Evolutionary conservation across 306 rosid species (phyloP).

Genomic region (Fragaria nilgerrensis): DNA sequence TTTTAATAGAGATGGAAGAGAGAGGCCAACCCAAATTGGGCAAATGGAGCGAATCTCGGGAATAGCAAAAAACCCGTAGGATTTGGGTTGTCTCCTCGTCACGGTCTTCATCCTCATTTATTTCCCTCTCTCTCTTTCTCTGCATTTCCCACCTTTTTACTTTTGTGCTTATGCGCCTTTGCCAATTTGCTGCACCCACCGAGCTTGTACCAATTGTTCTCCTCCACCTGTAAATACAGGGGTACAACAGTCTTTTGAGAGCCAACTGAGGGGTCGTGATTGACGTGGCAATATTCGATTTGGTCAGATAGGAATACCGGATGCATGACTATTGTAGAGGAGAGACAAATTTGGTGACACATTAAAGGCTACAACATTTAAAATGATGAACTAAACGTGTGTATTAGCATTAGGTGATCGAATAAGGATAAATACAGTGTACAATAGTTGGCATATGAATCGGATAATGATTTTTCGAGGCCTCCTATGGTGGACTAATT

Average conservation of each 20-base stretch:
- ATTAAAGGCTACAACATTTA: not conserved
- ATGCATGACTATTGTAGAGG: not conserved
- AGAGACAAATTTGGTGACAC: not conserved
- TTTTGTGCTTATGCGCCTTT: not conserved
- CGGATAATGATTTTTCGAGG: no score
- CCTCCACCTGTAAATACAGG: not conserved
- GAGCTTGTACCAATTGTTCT: not conserved
- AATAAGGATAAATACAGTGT: no score
- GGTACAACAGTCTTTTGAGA: not conserved
- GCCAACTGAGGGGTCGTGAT: not conserved
- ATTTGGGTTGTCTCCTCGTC: constrained; percentile 1
- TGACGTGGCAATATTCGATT: not conserved
- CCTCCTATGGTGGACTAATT: no score
- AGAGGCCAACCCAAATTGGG: constrained; percentile 11
- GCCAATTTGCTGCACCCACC: not conserved
- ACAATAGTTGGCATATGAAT: no score
- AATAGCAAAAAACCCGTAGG: not conserved
- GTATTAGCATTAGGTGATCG: no score
- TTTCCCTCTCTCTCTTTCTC: not conserved
- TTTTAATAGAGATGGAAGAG: not conserved
- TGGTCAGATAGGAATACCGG: not conserved
- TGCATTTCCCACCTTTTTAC: not conserved
- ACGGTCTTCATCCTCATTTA: not conserved
- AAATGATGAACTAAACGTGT: not conserved
- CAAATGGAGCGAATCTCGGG: constrained; percentile 10